These are phyloP conservation scores for Rhizomucor miehei DNA, from an alignment of 371 early-diverging fungal species.

Conservation along the genomic window DNA sequence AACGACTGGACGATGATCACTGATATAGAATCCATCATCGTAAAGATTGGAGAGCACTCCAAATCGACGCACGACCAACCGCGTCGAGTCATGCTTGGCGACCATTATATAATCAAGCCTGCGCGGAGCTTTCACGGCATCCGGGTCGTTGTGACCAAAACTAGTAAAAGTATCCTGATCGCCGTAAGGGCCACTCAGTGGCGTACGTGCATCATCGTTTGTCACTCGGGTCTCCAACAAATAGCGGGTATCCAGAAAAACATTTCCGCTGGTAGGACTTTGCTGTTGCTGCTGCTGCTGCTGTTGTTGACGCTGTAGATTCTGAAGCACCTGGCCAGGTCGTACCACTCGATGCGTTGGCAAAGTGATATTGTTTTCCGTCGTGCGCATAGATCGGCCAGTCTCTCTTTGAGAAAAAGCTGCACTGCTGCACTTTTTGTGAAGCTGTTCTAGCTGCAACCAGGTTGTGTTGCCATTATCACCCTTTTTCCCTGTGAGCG, in stretches of 20 bases:
- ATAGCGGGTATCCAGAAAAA: conserved; percentile 34
- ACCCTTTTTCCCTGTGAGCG: conserved; percentile 20
- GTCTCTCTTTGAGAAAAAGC: conserved; percentile 13
- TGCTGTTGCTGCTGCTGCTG: no score
- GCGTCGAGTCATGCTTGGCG: conserved; percentile 9
- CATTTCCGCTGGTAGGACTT: no score
- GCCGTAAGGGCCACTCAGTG: conserved; percentile 43
- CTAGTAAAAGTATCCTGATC: conserved; percentile 43
- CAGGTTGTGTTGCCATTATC: conserved; percentile 21
- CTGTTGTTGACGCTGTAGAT: conserved; percentile 15
- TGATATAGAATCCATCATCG: conserved; percentile 42
- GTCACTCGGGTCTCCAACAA: conserved; percentile 25
- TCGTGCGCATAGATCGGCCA: conserved; percentile 24
- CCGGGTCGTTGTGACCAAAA: conserved; percentile 32
- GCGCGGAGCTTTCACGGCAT: conserved; percentile 27
- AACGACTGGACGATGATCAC: conserved; percentile 54
- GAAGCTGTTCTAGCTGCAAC: conserved; percentile 24
- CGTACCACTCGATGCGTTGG: conserved; percentile 46
- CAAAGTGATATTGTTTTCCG: conserved; percentile 27
- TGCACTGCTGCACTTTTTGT: conserved; percentile 14
- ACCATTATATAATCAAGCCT: conserved; percentile 46
- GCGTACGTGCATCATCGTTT: conserved; percentile 14
- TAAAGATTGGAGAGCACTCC: conserved; percentile 39
- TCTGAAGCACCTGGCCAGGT: conserved; percentile 24
- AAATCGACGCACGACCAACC: conserved; percentile 21